Base-by-base conservation (phyloP, 306 rosid genomes). In the Vicia faba region DNA sequence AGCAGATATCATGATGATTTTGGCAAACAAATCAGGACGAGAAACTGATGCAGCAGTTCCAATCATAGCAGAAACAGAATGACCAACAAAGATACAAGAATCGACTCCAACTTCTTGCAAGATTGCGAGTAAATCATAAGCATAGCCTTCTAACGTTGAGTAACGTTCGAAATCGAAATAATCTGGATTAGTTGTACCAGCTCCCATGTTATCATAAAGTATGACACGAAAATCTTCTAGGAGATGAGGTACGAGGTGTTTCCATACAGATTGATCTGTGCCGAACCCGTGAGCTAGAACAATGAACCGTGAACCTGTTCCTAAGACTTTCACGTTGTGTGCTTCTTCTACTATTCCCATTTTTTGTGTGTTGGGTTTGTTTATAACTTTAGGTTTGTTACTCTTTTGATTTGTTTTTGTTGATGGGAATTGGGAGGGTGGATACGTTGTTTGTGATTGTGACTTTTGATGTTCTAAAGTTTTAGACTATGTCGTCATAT, bases 251-350 rank as follows among this genome's bases (percentile, higher is more conserved):
- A 80, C 84, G 8, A 80, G 66, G 64, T 80, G 81, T 40, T 80
- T 80, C 84, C 84, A 80, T 25, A 80, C 73, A 0, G 81, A 76
- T 51, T 80, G 84, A 23, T 80, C 84, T 4, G 81, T 80, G 23
- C 84, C 84, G 8, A 80, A 76, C 3, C 81, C 78, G 35, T 80
- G 84, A 29, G 81, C 84, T 12, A 80, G 73, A 72, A 80, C 84
- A 18, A 80, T 71, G 1, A 14, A 72, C 35, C 81, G 31, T 10
- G 69, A 8, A 0, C 84, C 81, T 0, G 81, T 55, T 38, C 84
- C 84, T 15, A 80, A 8, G 25, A 80, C 57, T 8, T 72, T 76
- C 16, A 80, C 76, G 78, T 80, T 76, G 35, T 80, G 84, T 28
- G 84, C 81, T 62, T 80, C 81, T 72, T 76, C 84, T 0, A 72